Base-by-base conservation (phyloP, 2,329 filamentous ascomycete genomes). In the Colletotrichum graminicola region DNA sequence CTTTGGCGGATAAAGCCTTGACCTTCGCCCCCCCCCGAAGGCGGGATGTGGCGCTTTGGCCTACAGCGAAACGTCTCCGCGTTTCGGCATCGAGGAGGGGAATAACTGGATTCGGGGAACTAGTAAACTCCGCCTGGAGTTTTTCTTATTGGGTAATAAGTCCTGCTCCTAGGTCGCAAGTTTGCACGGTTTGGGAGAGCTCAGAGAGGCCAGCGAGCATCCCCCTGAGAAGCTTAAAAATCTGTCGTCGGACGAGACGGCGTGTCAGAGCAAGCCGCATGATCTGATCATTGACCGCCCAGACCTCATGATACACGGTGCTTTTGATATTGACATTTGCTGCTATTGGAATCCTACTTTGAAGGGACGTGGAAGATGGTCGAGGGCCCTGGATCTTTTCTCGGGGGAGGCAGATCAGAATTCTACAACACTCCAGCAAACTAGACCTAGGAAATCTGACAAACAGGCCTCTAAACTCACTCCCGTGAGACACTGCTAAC, bases 1-100 rank as follows among this genome's bases (percentile, higher is more conserved):
- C 39, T 54, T 59, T 36, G 29, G 43, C 45, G 51, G 32, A 12
- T 36, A 16, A 26, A 47, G 63, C 67, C 51, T 21, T 71, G 59
- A 59, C 52, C 65, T 26, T 41, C 32, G 18, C 29, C 23, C n/a
- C 18, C 18, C 6, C 26, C 16, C 23, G 26, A n/a, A 56, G 62
- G 56, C 39, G 55, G 63, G 64, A 71, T 23, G 51, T 62, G 65
- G 52, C 65, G 68, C 68, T 71, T 63, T 71, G 68, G 68, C 67
- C 67, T 51, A 56, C 65, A 45, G 52, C 65, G 68, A 71, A 71
- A 71, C 68, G 47, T 34, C 45, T 54, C 45, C 43, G 39, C 68
- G 68, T 71, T 71, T 71, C 68, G 68, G 39, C 39, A 21, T 68
- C 51, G 18, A 55, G 39, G 59, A 63, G n/a, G 63, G 68, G 57